Conservation (phyloP, 257 asterid species). For the Solanum pimpinellifolium region DNA sequence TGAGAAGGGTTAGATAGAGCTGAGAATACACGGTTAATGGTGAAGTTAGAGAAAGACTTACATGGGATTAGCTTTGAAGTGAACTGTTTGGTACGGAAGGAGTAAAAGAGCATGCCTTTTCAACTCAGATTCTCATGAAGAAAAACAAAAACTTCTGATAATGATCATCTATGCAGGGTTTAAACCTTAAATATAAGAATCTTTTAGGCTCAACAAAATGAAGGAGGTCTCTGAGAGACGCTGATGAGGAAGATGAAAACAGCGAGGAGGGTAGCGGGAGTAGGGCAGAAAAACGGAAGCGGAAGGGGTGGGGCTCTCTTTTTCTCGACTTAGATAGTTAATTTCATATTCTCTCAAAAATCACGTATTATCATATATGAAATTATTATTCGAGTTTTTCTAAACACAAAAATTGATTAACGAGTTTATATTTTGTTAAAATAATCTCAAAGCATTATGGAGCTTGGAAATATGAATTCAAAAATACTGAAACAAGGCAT, state of each 20-base stretch:
- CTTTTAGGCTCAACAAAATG: background rate
- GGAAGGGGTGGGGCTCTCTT: background rate
- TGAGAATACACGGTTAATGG: conserved; percentile 22
- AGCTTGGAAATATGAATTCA: no score
- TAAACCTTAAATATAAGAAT: background rate
- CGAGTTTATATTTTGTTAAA: no score
- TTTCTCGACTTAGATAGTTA: no score
- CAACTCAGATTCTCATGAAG: background rate
- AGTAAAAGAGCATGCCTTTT: conserved; percentile 34
- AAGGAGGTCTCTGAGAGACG: background rate
- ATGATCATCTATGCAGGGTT: background rate
- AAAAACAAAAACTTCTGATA: background rate
- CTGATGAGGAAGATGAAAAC: background rate
- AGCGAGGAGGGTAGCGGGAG: background rate
- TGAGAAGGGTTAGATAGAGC: conserved; percentile 4
- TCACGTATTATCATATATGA: no score
- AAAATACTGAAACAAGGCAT: no score
- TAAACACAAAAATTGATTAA: no score
- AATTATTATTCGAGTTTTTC: no score
- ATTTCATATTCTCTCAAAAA: no score
- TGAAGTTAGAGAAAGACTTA: conserved; percentile 18
- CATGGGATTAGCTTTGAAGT: conserved; percentile 21
- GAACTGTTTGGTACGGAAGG: conserved; percentile 17
- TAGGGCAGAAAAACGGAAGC: background rate
- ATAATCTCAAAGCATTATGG: rapidly evolving